These are phyloP conservation scores for Tricholoma furcatifolium DNA, from an alignment of 768 basidiomycete species.

Conservation along the genomic window DNA sequence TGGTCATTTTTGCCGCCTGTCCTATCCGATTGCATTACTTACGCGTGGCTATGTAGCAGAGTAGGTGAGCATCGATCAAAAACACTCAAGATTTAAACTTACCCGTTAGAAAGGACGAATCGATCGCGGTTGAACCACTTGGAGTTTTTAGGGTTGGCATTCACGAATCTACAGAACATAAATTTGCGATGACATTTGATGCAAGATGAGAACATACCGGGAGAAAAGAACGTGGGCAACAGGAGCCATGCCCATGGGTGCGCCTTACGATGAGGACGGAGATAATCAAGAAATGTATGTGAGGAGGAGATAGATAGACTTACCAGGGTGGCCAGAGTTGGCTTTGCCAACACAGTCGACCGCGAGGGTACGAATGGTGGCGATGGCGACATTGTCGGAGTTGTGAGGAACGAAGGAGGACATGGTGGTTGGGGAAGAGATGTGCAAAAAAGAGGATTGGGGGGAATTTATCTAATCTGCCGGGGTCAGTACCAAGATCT, in stretches of 20 bases:
- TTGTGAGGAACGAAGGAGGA: constrained; percentile 37
- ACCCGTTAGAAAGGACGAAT: constrained; percentile 96
- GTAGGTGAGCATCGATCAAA: constrained; percentile 7
- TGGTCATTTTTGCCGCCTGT: not conserved
- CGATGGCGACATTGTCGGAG: constrained; percentile 58
- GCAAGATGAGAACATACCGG: constrained; percentile 39
- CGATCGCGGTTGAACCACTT: constrained; percentile 97
- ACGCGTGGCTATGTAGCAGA: constrained; percentile 64
- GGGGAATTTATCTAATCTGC: constrained; percentile 18
- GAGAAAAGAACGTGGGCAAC: constrained; percentile 80
- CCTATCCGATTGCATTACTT: constrained; percentile 27
- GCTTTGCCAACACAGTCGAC: constrained; percentile 80
- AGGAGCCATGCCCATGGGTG: constrained; percentile 93
- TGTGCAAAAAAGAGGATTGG: constrained; percentile 16
- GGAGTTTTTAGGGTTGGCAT: constrained; percentile 83
- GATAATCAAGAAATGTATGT: not conserved
- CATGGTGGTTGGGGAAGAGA: constrained; percentile 33
- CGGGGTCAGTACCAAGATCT: not conserved
- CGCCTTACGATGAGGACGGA: constrained; percentile 48
- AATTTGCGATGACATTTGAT: not conserved
- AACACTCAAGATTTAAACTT: constrained; percentile 25
- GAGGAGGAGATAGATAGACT: constrained; percentile 2
- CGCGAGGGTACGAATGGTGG: constrained; percentile 75
- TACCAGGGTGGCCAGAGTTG: constrained; percentile 93
- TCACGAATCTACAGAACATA: constrained; percentile 61